Percentiles rank a stretch among this genome's conserved stretches.
Conservation (phyloP, 495 filamentous ascomycete genomes). For the Extremus antarcticus region DNA sequence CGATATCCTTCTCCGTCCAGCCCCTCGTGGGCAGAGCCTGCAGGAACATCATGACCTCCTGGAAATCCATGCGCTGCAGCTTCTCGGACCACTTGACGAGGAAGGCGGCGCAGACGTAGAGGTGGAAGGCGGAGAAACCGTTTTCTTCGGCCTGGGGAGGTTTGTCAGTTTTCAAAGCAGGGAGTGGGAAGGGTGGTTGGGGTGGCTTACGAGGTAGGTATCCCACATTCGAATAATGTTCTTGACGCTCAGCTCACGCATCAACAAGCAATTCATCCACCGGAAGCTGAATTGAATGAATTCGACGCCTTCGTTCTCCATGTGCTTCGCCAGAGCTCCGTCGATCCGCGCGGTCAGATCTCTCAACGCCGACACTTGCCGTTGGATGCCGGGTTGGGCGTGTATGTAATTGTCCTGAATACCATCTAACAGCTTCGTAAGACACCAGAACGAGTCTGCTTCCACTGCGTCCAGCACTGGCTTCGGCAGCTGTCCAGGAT, state of each 20-base stretch:
- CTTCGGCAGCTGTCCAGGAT: conserved; percentile 84
- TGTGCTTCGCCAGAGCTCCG: conserved; percentile 67
- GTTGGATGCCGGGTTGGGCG: conserved; percentile 89
- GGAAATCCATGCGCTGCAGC: conserved; percentile 87
- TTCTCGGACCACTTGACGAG: conserved; percentile 98
- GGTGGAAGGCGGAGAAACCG: conserved; percentile 94
- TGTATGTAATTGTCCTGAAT: conserved; percentile 99
- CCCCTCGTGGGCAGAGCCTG: conserved; percentile 87
- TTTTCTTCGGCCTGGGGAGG: conserved; percentile 76
- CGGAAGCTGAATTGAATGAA: conserved; percentile 99
- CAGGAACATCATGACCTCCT: conserved; percentile 99
- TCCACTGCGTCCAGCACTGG: conserved; percentile 93
- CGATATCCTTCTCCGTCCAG: conserved; percentile 97
- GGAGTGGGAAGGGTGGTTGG: neutral
- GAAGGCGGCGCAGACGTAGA: conserved; percentile 97
- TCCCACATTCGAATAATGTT: conserved; percentile 99
- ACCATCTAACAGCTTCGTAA: conserved; percentile 90
- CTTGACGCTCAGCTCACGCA: conserved; percentile 91
- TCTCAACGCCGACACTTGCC: conserved; percentile 77
- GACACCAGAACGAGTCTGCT: conserved; percentile 95
- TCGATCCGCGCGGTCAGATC: conserved; percentile 90
- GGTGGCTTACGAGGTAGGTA: conserved; percentile 73
- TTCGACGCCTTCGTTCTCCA: conserved; percentile 82
- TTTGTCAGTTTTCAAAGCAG: conserved; percentile 4
- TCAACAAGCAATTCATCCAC: conserved; percentile 99